These are phyloP conservation scores for Lophium mytilinum DNA, from an alignment of 495 filamentous ascomycete genomes.

Conservation along the genomic window DNA sequence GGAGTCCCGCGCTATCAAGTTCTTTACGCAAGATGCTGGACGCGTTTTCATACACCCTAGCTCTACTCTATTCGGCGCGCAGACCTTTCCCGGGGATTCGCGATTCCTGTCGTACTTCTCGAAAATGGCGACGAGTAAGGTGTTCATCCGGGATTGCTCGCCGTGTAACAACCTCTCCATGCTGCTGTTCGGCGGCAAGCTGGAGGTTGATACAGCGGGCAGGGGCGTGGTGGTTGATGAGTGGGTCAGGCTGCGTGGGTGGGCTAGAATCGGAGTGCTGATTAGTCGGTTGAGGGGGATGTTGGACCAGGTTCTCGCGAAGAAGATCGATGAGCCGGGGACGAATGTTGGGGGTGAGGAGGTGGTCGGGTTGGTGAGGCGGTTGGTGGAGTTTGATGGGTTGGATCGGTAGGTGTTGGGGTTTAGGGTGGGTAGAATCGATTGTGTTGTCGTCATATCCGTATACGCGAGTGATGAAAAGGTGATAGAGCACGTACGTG, in stretches of 20 bases:
- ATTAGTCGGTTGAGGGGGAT: conserved; percentile 75
- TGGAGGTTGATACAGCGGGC: conserved; percentile 78
- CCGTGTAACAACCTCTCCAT: conserved; percentile 88
- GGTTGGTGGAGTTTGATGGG: conserved; percentile 80
- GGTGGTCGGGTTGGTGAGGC: conserved; percentile 67
- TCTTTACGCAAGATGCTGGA: conserved; percentile 77
- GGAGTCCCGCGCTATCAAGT: conserved; percentile 84
- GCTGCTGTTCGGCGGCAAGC: conserved; percentile 80
- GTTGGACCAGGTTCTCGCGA: conserved; percentile 73
- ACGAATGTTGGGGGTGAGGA: conserved; percentile 44
- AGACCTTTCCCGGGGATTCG: conserved; percentile 59
- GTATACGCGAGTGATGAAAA: no score
- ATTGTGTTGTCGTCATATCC: no score
- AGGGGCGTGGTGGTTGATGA: conserved; percentile 86
- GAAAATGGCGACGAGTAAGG: conserved; percentile 83
- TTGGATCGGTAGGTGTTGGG: conserved; percentile 45
- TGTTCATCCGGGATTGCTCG: conserved; percentile 83
- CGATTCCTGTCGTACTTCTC: conserved; percentile 78
- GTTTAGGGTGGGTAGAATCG: background rate
- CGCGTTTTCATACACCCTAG: conserved; percentile 88
- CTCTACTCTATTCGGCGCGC: conserved; percentile 75
- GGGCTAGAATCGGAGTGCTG: conserved; percentile 90
- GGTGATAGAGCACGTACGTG: no score
- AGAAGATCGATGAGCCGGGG: conserved; percentile 68
- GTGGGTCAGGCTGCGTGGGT: conserved; percentile 82